Percentiles rank a stretch among this genome's conserved stretches.
Conservation (phyloP, 2,329 filamentous ascomycete species). For the Nothomitra cinnamomea region DNA sequence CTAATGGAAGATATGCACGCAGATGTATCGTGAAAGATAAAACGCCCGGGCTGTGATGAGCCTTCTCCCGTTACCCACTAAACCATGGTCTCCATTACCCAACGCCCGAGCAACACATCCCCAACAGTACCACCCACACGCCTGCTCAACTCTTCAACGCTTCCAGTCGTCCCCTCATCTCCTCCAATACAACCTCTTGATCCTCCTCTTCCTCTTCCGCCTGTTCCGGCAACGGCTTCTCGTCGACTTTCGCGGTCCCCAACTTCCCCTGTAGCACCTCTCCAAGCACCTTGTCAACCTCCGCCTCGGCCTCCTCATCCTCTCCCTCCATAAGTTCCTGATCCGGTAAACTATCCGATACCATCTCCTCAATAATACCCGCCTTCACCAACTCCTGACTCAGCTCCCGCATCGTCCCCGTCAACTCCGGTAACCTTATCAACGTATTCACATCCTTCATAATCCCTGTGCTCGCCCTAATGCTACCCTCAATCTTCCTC, state of each 20-base stretch:
- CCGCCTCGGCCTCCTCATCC: conserved; percentile 55
- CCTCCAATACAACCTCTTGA: conserved; percentile 75
- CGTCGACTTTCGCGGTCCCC: conserved; percentile 34
- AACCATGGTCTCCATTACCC: no score
- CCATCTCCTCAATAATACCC: conserved; percentile 96
- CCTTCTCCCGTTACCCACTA: no score
- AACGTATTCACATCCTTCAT: conserved; percentile 94
- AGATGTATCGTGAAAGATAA: no score
- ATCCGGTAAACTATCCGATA: conserved; percentile 66
- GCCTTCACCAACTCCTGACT: conserved; percentile 81
- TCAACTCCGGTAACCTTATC: conserved; percentile 69
- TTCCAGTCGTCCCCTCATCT: conserved; percentile 85
- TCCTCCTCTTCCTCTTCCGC: conserved; percentile 61
- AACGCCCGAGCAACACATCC: no score
- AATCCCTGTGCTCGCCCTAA: conserved; percentile 70
- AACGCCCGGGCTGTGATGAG: no score
- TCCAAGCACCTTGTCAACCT: conserved; percentile 84
- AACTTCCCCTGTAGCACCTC: conserved; percentile 75
- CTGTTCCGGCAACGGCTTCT: conserved; percentile 22
- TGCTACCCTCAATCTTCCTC: conserved; percentile 86
- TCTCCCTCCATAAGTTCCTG: conserved; percentile 53
- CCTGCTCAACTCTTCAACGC: conserved; percentile 59
- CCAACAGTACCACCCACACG: no score
- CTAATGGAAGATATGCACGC: no score
- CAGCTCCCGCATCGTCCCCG: conserved; percentile 76